Evolutionary conservation across 805 yeast species (phyloP), one percentile per base, ranked within the genome.

Genomic region (Lipomyces japonicus): DNA sequence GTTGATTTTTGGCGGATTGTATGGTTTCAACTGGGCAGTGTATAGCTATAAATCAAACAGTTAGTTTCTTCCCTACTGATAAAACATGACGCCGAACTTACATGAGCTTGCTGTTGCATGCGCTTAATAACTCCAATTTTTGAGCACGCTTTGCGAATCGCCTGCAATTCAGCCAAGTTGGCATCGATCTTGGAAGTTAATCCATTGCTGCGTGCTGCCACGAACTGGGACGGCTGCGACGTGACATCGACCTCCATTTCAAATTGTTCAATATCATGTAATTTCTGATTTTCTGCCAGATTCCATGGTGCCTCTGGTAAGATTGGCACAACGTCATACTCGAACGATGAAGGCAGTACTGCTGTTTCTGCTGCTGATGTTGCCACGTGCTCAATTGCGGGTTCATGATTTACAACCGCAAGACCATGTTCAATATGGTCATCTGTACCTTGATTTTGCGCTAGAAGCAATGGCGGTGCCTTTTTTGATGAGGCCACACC

Each of bases 91-190:
- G 2, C 24, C 12, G 9, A 19, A 46, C 50, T 34, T 40, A 46
- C 46, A 42, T 54, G 56, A 2, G 57, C 83, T 44, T 84, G 86
- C 18, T 84, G 84, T 68, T 93, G 97, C 84, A 93, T 84, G 63
- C 90, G 90, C 58, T 96, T 75, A 51, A 93, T 86, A 42, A 89
- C 71, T 3, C 91, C 82, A 19, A 93, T 86, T 65, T 90, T 90
- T 69, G 88, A 86, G 65, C 97, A 90, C 3, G 87, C 75, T 57
- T 82, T 85, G 50, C 98, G 73, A 31, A 93, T 85, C 59, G 88
- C 88, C 69, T 91, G 97, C 75, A 93, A 86, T 56, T 84, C 78
- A 1, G 74, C 70, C 39, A 93, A 81, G 60, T 90, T 93, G 19
- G 76, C 75, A 59, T 78, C 74, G 48, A 86, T 70, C 6, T 79